phyloP scores from a whole-genome alignment of 331 rosid genomes.

The Quercus tomentella region DNA sequence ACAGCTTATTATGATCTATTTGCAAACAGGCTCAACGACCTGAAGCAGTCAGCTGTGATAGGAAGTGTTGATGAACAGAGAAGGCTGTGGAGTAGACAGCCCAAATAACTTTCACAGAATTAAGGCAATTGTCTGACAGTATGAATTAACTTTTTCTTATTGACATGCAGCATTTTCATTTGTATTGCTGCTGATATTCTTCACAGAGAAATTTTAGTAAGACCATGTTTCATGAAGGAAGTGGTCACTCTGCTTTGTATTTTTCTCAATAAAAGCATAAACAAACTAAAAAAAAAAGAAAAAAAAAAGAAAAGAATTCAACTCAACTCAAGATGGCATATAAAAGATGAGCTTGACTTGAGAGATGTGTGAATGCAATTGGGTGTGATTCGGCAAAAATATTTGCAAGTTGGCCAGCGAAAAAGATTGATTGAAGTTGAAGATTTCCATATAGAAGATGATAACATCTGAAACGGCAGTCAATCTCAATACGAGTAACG shows the following conservation, averaged over 20 bases:
- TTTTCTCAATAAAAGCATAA: neutral
- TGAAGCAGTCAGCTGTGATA: constrained; percentile 62
- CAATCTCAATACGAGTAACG: too few species aligned
- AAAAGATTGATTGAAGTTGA: too few species aligned
- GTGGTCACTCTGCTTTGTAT: neutral
- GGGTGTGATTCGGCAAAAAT: too few species aligned
- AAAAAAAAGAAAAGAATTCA: too few species aligned
- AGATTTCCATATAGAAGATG: too few species aligned
- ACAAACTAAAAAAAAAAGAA: neutral
- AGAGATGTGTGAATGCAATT: too few species aligned
- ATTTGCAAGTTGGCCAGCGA: too few species aligned
- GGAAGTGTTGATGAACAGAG: constrained; percentile 67
- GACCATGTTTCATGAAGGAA: constrained; percentile 1
- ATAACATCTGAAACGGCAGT: too few species aligned
- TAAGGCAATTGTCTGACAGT: constrained; percentile 7
- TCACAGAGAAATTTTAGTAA: neutral
- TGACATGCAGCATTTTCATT: neutral
- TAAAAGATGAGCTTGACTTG: too few species aligned
- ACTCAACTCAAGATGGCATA: too few species aligned
- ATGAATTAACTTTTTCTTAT: neutral
- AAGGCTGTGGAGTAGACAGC: constrained; percentile 48
- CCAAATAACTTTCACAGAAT: constrained; percentile 1
- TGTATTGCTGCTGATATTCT: neutral
- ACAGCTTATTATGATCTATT: constrained; percentile 36
- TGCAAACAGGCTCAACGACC: constrained; percentile 49